A percentile compares a stretch with the other conserved stretches of the same genome.
These are phyloP conservation scores for Arthrobotrys pseudoclavata DNA, from an alignment of 2,329 filamentous ascomycete genomes.

Conservation along the genomic window DNA sequence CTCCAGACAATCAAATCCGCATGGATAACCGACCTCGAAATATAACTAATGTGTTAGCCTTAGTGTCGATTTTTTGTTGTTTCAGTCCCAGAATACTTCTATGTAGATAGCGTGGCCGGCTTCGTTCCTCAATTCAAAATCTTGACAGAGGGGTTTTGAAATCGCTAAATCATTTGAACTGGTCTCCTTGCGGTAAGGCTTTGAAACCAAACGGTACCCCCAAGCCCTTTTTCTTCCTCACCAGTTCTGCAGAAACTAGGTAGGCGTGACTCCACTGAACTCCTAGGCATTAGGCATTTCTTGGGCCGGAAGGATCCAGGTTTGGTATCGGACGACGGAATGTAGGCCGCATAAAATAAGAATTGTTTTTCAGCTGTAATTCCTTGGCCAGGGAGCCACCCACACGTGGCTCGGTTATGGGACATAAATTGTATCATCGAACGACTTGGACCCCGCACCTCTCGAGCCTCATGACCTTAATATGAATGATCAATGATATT, in stretches of 20 bases:
- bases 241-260: background rate
- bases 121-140: background rate
- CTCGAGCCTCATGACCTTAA: conserved; percentile 4
- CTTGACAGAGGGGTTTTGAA: background rate
- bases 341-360: background rate
- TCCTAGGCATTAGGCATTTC: background rate
- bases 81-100: background rate
- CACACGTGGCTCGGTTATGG: background rate
- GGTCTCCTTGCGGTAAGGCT: no score
- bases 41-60: background rate
- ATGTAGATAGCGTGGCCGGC: background rate
- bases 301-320: background rate
- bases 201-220: background rate
- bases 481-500: background rate
- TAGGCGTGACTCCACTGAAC: background rate
- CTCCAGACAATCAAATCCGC: background rate
- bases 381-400: background rate
- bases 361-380: background rate
- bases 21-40: no score
- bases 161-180: no score
- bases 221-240: background rate
- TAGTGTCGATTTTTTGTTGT: background rate
- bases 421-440: background rate
- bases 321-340: background rate
- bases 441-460: conserved; percentile 4